Base-by-base conservation (phyloP, 257 asterid species). In the Mentha longifolia region DNA sequence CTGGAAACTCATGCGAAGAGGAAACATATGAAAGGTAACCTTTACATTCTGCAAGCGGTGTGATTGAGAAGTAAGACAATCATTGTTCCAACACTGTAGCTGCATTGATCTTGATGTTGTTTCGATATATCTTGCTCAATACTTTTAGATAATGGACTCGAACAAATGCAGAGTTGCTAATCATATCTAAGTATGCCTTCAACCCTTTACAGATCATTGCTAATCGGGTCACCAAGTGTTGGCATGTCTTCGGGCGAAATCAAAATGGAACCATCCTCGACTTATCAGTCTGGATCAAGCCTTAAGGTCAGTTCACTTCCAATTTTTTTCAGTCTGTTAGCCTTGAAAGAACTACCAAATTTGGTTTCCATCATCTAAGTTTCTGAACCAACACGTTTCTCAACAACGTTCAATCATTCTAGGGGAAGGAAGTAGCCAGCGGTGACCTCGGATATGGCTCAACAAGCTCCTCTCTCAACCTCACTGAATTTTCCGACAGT, bases 1-100 rank as follows among this genome's bases (percentile, higher is more conserved):
- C 96, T 19, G 96, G 93, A 22, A 89, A 92, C 77, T 95, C 98
- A 6, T 87, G 94, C 50, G 99, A 95, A 75, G 99, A 92, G 42
- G 96, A 93, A 28, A 73, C 83, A n/a, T 85, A 73, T 16, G 97
- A 88, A 70, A 84, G 97, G 99, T 94, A 77, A 65, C 22, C 1
- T 37, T 28, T 22, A 28, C 54, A n/a, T 74, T 70, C 50, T 7
- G 9, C 58, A 12, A 43, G 16, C 2, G 31, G 3, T 28, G 25
- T 28, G 31, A 28, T 28, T 28, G 31, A 28, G 31, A 28, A 28
- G 31, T 1, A 28, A 3, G 31, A 28, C 3, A 28, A 28, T 1
- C 3, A 28, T 0, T 28, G 16, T 39, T 39, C 3, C 10, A 39
- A 3, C 43, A 28, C 31, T 28, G 25, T 22, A 28, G 31, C 31